Evolutionary conservation across 1,284 basidiomycete genomes (phyloP), one percentile per base, ranked within the genome.

Genomic region (Microbotryum violaceum): DNA sequence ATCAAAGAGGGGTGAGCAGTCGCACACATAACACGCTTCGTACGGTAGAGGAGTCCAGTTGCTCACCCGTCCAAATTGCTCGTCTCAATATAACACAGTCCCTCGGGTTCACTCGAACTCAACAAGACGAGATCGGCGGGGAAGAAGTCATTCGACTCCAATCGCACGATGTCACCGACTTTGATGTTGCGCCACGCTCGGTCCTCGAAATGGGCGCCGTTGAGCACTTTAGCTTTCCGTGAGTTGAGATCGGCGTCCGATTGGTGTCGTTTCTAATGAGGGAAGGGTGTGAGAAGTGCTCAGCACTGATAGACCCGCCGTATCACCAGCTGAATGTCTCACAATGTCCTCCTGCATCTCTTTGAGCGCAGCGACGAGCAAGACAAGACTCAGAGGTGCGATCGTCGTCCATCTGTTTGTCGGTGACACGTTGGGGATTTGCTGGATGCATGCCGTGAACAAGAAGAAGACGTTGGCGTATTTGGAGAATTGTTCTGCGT

Each of bases 401-500:
- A 99, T 96, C 21, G 96, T 99, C 1, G 96, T 99, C 76, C 88
- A 99, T 58, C 79, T 80, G 71, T 97, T 94, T 4, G 94, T 98
- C 10, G 96, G 96, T 3, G 94, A 98, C 7, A 99, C 96, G 70
- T 85, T 89, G 12, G 96, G 96, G 68, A 98, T 93, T 79, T 99
- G 96, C 75, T 98, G 94, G 59, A 98, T 97, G 76, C 85, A 89
- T 29, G 92, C 92, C 45, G 94, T 98, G 80, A 98, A 98, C 64
- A 99, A 80, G 83, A 99, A 98, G 81, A 99, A 99, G 64, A 98
- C 66, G 76, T 99, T 98, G 70, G 96, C 96, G 74, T 97, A 97
- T 82, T 96, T 94, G 66, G 89, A 91, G 81, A 97, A 96, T 85
- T 97, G 92, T 75, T 97, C 92, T 87, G 79, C 65, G 59, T 69